Percentiles rank a stretch among this genome's conserved stretches.
These are phyloP conservation scores for Hemileccinum impolitum DNA, from an alignment of 768 basidiomycete genomes.

Conservation along the genomic window DNA sequence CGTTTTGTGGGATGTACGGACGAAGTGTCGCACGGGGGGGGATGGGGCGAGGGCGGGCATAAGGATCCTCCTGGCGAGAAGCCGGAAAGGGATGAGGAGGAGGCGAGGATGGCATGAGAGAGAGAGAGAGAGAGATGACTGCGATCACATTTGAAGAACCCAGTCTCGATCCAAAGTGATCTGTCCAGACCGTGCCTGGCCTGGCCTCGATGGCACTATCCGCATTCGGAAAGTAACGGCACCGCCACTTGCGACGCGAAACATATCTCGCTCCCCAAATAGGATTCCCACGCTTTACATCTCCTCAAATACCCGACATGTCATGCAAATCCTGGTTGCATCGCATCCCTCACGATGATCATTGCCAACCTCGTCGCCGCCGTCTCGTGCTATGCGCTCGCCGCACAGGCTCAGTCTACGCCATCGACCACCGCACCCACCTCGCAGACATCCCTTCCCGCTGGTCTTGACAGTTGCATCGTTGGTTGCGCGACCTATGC, in stretches of 20 bases:
- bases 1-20: neutral
- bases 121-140: neutral
- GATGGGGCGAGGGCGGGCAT: constrained; percentile 1
- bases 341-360: constrained; percentile 12
- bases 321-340: neutral
- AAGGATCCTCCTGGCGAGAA: constrained; percentile 8
- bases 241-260: too few relatives aligned
- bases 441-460: neutral
- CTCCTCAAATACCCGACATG: constrained; percentile 14
- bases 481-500: constrained; percentile 1
- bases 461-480: constrained; percentile 12
- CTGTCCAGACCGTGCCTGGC: too few relatives aligned
- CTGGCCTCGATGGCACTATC: neutral
- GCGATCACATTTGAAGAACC: too few relatives aligned
- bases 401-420: constrained; percentile 21
- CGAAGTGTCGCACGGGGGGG: constrained; percentile 2
- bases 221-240: neutral
- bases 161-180: too few relatives aligned
- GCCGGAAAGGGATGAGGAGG: constrained; percentile 12
- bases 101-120: constrained; percentile 17
- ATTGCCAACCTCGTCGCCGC: constrained; percentile 13
- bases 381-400: constrained; percentile 14
- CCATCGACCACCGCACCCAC: neutral
- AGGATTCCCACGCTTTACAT: constrained; percentile 13
- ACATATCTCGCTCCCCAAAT: too few relatives aligned